Evolutionary conservation across 2,329 filamentous ascomycete genomes (phyloP), one percentile per base, ranked within the genome.

Genomic region (Penicillium sp.): DNA sequence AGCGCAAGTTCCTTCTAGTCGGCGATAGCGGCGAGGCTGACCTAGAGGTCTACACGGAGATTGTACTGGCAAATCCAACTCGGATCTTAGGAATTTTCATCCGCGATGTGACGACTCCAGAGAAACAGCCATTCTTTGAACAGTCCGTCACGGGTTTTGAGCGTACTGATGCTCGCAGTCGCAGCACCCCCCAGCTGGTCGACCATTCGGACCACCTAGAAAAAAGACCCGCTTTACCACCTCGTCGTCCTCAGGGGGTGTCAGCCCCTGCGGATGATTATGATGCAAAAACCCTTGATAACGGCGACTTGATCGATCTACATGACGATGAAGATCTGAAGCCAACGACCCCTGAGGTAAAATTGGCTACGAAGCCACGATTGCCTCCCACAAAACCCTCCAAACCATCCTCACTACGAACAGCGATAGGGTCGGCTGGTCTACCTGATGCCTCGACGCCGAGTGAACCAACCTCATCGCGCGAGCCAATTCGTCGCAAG

Each of bases 1-100:
- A 89, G 34, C 77, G 93, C 30, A 87, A 81, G 55, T 98, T 98
- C 58, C 79, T 98, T 2, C 76, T 98, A 2, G 86, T 97, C 7
- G 93, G 93, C 7, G 93, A 98, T 62, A 96, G 90, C 54, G 93
- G 94, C 25, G 93, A 98, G 67, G 93, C 91, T 6, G 94, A 98
- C 66, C 73, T 98, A 3, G 94, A 98, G 63, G 89, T 97, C 0
- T 98, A 98, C 59, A 96, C 90, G 0, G 93, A 98, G 48, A 78
- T 95, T n/a, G 90, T 85, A 0, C 59, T 91, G 21, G 81, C 86
- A 2, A 84, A 97, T 54, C 91, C 90, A 0, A 86, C 86, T 0
- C 80, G 87, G 18, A 82, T 98, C 2, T 71, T 89, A 19, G 93
- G 83, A 0, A 80, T 98, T 5, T 97, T 97, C 64, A 97, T 98